Evolutionary conservation across 805 yeast species (phyloP).

Genomic region (Monosporozyma unispora): DNA sequence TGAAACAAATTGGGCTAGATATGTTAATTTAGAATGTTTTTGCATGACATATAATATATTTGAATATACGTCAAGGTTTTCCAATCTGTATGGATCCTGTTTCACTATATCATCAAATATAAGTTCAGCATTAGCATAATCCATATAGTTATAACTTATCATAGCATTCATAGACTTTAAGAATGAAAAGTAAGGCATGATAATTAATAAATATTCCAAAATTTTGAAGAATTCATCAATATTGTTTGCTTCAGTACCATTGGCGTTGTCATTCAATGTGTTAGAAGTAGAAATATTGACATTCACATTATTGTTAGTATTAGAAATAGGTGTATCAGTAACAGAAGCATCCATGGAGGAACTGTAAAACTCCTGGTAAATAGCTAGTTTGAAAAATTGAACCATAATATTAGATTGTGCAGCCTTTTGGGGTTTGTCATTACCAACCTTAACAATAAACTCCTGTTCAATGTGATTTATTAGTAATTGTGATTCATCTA

Average conservation of each 20-base stretch:
- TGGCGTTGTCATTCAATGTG: not conserved
- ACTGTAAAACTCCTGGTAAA: conserved; percentile 74
- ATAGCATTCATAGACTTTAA: conserved; percentile 76
- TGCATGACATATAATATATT: conserved; percentile 92
- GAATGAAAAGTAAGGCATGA: conserved; percentile 68
- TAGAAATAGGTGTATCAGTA: not conserved
- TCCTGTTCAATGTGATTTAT: conserved; percentile 31
- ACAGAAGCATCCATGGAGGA: not conserved
- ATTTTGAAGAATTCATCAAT: conserved; percentile 43
- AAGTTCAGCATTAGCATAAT: conserved; percentile 69
- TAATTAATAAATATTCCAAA: conserved; percentile 38
- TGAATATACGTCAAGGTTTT: conserved; percentile 89
- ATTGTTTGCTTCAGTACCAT: conserved; percentile 20
- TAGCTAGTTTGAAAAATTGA: conserved; percentile 54
- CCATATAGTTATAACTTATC: conserved; percentile 74
- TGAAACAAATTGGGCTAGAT: conserved; percentile 75
- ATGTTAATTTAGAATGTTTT: conserved; percentile 73
- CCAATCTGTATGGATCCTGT: conserved; percentile 77
- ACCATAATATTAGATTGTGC: conserved; percentile 30
- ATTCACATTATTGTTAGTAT: not conserved
- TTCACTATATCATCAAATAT: conserved; percentile 67
- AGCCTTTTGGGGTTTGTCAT: conserved; percentile 10
- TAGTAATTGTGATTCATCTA: conserved; percentile 48
- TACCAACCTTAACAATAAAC: conserved; percentile 12
- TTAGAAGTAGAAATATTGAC: not conserved